These are phyloP conservation scores for Trichoderma sp. DNA, from an alignment of 2,329 filamentous ascomycete genomes.

Conservation along the genomic window DNA sequence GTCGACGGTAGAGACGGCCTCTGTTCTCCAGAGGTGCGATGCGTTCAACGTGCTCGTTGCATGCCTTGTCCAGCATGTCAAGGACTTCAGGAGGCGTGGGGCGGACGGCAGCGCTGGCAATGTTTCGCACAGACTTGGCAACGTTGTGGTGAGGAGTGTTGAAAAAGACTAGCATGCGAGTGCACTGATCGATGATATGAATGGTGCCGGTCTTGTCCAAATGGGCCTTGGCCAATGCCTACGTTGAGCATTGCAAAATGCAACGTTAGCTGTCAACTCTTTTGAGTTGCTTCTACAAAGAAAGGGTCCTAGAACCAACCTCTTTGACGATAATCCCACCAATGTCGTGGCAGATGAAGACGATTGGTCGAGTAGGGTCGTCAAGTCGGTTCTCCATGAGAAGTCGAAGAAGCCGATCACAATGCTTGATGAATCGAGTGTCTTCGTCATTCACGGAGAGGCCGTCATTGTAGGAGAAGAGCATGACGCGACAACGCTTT, in stretches of 20 bases:
- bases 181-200: neutral
- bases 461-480: conserved; percentile 17
- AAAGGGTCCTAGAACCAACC: neutral
- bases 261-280: neutral
- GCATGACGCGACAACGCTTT: conserved; percentile 12
- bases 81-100: neutral
- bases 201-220: neutral
- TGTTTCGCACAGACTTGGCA: conserved; percentile 1
- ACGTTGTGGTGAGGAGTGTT: conserved; percentile 17
- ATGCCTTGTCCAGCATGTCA: conserved; percentile 9
- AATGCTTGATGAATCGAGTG: neutral
- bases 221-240: conserved; percentile 12
- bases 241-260: neutral
- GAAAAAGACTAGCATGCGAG: conserved; percentile 16
- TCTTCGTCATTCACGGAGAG: conserved; percentile 1
- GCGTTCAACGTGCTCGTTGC: neutral
- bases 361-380: neutral
- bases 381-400: conserved; percentile 2
- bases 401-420: conserved; percentile 1
- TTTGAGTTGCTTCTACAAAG: neutral
- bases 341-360: conserved; percentile 18
- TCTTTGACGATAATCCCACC: conserved; percentile 19
- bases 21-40: neutral
- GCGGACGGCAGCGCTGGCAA: neutral
- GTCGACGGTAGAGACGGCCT: conserved; percentile 1